Evolutionary conservation across 2,329 filamentous ascomycete genomes (phyloP).

Genomic region (Paradendryphiella salina): DNA sequence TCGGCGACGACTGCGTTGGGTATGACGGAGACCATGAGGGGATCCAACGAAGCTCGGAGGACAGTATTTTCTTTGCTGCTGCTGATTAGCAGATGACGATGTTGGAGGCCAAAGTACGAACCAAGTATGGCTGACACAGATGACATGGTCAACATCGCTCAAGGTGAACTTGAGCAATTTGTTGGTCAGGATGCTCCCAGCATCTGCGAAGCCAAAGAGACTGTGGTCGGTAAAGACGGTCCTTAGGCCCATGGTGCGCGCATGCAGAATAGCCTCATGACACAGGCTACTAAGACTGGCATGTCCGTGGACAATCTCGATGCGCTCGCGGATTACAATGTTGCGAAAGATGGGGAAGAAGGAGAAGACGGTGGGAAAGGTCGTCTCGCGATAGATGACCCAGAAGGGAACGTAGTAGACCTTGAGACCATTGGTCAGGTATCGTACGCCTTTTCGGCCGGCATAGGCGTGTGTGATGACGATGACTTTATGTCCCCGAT

Average conservation of each 20-base stretch:
- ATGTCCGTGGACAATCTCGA: constrained; percentile 98
- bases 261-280: constrained; percentile 92
- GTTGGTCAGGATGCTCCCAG: constrained; percentile 92
- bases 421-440: constrained; percentile 95
- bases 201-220: constrained; percentile 95
- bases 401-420: constrained; percentile 97
- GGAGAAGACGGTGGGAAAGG: constrained; percentile 95
- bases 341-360: constrained; percentile 98
- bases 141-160: constrained; percentile 96
- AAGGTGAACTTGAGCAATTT: constrained; percentile 95
- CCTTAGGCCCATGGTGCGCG: constrained; percentile 89
- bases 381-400: constrained; percentile 90
- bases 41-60: constrained; percentile 88
- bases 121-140: constrained; percentile 98
- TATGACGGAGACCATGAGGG: constrained; percentile 95
- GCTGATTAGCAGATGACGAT: constrained; percentile 11
- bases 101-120: constrained; percentile 45
- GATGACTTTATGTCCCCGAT: constrained; percentile 96
- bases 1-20: constrained; percentile 97
- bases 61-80: constrained; percentile 95
- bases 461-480: constrained; percentile 96
- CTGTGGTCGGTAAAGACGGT: constrained; percentile 98
- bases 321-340: constrained; percentile 89
- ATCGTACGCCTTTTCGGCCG: constrained; percentile 87
- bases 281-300: constrained; percentile 90